These are phyloP conservation scores for Zymoseptoria brevis DNA, from an alignment of 2,329 filamentous ascomycete species.

Conservation along the genomic window DNA sequence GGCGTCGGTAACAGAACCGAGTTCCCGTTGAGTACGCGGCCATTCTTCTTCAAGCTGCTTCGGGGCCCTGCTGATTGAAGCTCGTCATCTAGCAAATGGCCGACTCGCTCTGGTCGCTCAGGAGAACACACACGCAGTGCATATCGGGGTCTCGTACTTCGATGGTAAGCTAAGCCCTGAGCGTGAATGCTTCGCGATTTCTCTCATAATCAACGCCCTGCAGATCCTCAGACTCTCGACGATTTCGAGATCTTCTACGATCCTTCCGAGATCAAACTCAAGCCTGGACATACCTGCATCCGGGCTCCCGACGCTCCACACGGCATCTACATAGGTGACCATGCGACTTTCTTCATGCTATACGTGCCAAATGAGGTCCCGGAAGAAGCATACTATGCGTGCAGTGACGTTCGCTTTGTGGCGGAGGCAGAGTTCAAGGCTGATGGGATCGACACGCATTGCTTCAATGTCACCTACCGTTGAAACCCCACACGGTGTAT, in stretches of 20 bases:
- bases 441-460: slow-evolving; percentile 12
- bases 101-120: slow-evolving; percentile 50
- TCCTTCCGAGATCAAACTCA: slow-evolving; percentile 32
- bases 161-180: slow-evolving; percentile 35
- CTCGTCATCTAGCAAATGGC: slow-evolving; percentile 41
- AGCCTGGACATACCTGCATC: slow-evolving; percentile 40
- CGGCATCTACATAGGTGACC: slow-evolving; percentile 31
- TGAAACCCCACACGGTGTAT: neutral
- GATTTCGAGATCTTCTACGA: slow-evolving; percentile 34
- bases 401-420: slow-evolving; percentile 41
- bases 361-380: slow-evolving; percentile 38
- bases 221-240: slow-evolving; percentile 34
- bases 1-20: slow-evolving; percentile 44
- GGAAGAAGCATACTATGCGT: slow-evolving; percentile 40
- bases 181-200: slow-evolving; percentile 1
- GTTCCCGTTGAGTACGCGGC: slow-evolving; percentile 47
- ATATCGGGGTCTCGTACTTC: slow-evolving; percentile 47
- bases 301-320: slow-evolving; percentile 32
- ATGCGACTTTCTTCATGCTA: slow-evolving; percentile 41
- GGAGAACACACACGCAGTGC: slow-evolving; percentile 49
- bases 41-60: neutral
- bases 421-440: slow-evolving; percentile 28
- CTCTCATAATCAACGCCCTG: neutral
- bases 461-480: neutral
- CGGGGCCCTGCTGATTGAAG: neutral